These are phyloP conservation scores for Capsella bursapastoris DNA, from an alignment of 345 rosid species.

Conservation along the genomic window DNA sequence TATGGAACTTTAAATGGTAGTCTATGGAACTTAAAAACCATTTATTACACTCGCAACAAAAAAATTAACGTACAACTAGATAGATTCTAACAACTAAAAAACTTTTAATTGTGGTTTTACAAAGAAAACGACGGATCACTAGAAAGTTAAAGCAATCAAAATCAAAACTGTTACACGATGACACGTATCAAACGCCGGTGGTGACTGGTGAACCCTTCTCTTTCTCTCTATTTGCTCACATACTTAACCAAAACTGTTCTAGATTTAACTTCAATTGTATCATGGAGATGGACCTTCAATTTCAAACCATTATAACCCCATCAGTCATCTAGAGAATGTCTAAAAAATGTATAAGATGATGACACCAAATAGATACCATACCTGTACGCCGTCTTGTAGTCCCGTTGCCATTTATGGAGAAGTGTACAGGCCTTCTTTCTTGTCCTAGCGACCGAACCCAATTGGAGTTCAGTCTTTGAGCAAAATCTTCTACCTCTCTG, in stretches of 20 bases:
- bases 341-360: conserved; percentile 19
- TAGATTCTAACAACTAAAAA: not conserved
- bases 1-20: not conserved
- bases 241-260: conserved; percentile 33
- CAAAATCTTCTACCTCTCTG: conserved; percentile 96
- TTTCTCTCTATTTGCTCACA: conserved; percentile 27
- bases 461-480: conserved; percentile 80
- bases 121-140: not conserved
- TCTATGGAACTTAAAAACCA: not conserved
- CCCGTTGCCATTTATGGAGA: conserved; percentile 61
- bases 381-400: conserved; percentile 58
- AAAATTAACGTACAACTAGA: not conserved
- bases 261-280: conserved; percentile 16
- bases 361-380: conserved; percentile 27
- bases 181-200: conserved; percentile 15
- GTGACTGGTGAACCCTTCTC: conserved; percentile 27
- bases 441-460: conserved; percentile 67
- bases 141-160: not conserved
- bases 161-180: conserved; percentile 18
- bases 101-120: not conserved
- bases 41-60: not conserved
- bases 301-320: conserved; percentile 9
- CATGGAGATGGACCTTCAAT: conserved; percentile 35
- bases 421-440: conserved; percentile 57
- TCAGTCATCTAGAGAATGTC: conserved; percentile 15